Percentiles rank a stretch among this genome's conserved stretches.
Evolutionary conservation across 176 grass and related monocot species (phyloP).

Genomic region (Tuctoria greenei): DNA sequence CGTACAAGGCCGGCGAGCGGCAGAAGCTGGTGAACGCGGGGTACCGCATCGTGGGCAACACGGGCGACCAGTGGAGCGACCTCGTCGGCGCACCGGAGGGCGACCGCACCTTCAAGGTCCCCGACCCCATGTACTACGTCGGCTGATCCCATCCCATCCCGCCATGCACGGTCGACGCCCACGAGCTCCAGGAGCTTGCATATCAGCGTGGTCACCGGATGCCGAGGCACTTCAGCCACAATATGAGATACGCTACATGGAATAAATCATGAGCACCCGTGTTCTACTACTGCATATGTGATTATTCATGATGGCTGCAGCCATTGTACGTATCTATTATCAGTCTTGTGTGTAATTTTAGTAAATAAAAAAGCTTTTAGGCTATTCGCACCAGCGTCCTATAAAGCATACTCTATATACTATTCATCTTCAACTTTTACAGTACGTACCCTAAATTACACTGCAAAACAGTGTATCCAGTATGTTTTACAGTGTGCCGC

Average conservation of each 20-base stretch:
- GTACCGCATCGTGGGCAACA: constrained; percentile 43
- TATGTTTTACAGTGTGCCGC: too few relatives aligned
- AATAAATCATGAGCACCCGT: not conserved
- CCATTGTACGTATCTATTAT: too few relatives aligned
- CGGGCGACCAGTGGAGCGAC: constrained; percentile 65
- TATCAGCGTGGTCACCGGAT: not conserved
- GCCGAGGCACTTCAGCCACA: not conserved
- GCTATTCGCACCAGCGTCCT: too few relatives aligned
- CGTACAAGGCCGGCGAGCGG: constrained; percentile 48
- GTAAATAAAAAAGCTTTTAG: too few relatives aligned
- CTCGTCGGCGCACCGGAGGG: constrained; percentile 39
- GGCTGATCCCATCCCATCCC: not conserved
- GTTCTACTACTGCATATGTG: not conserved
- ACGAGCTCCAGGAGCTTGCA: not conserved
- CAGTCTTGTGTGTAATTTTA: too few relatives aligned
- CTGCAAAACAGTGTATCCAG: too few relatives aligned
- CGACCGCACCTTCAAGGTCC: constrained; percentile 47
- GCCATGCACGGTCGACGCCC: not conserved
- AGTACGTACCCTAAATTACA: too few relatives aligned
- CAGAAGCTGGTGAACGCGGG: constrained; percentile 40
- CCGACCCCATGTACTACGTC: constrained; percentile 55
- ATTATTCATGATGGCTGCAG: not conserved
- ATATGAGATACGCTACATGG: too few relatives aligned
- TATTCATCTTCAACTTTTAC: too few relatives aligned
- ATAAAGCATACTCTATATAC: too few relatives aligned